Evolutionary conservation across 345 rosid species (phyloP), one percentile per base, ranked within the genome.

Genomic region (Barbarea vulgaris): DNA sequence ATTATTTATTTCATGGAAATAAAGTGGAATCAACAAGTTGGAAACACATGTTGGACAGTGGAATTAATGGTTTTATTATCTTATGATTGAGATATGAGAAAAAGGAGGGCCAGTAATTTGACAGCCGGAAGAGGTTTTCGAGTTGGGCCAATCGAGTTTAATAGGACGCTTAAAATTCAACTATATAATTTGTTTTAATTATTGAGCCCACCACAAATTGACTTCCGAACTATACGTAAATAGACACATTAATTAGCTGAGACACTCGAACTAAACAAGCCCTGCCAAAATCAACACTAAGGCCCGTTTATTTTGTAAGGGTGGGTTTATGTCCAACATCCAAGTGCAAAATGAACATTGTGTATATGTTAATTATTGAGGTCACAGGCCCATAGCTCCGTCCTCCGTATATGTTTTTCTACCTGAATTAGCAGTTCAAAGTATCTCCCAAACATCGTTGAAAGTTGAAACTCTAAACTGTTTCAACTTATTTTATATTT

Each of bases 41-140:
- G 51, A 25, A 60, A 52, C 48, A 30, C 24, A 51, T 72, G 31
- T 51, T 72, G 70, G 42, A 27, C 14, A 28, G 70, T 53, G 44
- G 44, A 52, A 72, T 52, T 22, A 36, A 24, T 14, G 28, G 14
- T 46, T 18, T 12, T n/a, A n/a, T n/a, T n/a, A n/a, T n/a, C n/a
- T 31, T 28, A 48, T 65, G 70, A 47, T 65, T 47, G 28, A 4
- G 33, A 66, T 51, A 22, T 44, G 56, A 47, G 21, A 42, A 42
- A 11, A 7, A 42, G 15, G 10, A 39, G 46, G 10, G 27, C 44
- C 39, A 69, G 53, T 41, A 41, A 39, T 39, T 39, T 41, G 63
- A 69, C 53, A 12, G 64, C 39, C n/a, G 63, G 53, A 27, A 52
- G 9, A 27, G 17, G 7, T 54, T 71, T 37, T 3, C 25, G 17